phyloP scores from a whole-genome alignment of 768 basidiomycete species.

The Leccinellum luteum region DNA sequence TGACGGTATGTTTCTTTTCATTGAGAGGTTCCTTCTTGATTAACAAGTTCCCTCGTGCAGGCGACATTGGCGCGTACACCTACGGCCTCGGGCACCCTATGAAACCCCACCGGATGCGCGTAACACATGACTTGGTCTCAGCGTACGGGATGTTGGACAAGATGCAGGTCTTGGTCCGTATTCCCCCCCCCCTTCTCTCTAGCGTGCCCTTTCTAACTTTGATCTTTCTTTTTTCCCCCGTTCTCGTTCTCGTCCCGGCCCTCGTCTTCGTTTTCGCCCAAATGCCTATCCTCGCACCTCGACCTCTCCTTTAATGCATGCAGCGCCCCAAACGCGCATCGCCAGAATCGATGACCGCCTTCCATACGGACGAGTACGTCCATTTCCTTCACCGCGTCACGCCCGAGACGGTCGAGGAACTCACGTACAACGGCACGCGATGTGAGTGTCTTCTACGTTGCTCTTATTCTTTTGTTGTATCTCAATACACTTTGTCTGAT shows the following conservation, averaged over 20 bases:
- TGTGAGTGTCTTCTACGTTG: conserved; percentile 71
- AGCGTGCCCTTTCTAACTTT: neutral
- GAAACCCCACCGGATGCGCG: conserved; percentile 94
- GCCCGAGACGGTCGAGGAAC: conserved; percentile 84
- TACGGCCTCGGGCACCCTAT: conserved; percentile 90
- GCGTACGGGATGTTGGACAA: conserved; percentile 92
- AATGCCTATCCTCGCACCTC: neutral
- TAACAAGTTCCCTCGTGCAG: conserved; percentile 35
- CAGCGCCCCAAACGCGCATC: conserved; percentile 71
- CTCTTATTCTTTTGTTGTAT: neutral
- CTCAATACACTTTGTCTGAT: neutral
- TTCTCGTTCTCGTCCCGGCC: neutral
- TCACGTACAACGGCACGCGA: conserved; percentile 81
- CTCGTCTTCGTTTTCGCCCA: neutral
- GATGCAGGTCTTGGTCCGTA: conserved; percentile 82
- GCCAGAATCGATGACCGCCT: conserved; percentile 80
- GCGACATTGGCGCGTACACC: conserved; percentile 70
- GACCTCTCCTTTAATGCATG: neutral
- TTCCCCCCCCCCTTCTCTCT: neutral
- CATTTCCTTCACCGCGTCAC: conserved; percentile 87
- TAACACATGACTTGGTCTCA: conserved; percentile 88
- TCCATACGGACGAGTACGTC: conserved; percentile 98
- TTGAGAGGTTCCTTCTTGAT: too few species aligned
- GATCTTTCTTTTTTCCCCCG: too few species aligned
- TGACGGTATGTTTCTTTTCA: too few species aligned